Evolutionary conservation across 1,284 basidiomycete species (phyloP), one percentile per base, ranked within the genome.

Genomic region (Athelia sp.): DNA sequence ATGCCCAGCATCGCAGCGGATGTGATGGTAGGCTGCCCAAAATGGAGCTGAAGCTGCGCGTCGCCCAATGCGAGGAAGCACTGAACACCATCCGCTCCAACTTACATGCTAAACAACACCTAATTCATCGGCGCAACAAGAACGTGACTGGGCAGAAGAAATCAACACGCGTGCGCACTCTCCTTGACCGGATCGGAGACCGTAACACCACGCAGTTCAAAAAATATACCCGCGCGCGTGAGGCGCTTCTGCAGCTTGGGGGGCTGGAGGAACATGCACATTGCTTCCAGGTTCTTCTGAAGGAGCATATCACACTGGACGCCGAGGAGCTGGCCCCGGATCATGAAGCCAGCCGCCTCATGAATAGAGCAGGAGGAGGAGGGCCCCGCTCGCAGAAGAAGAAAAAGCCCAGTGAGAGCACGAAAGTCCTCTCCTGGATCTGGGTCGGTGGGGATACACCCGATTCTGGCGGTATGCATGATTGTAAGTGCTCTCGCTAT

Each of bases 71-170:
- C 42, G 10, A 19, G 18, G 42, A 52, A 34, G 29, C 38, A 4
- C 35, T 56, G 9, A 19, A 24, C 24, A 15, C 18, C 13, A 17
- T 54, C 10, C 55, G 53, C 13, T 4, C 13, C 4, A 32, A 36
- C 11, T 46, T 56, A 3, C 53, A 52, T 29, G 43, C 48, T 8
- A 52, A 52, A 34, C 38, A 46, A 13, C 42, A 43, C 29, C 47
- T 56, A 1, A 51, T 54, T 34, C 18, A 17, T 14, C 47, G 32
- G n/a, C 50, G 49, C 3, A 56, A 54, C 38, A 46, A 45, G 8
- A 50, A 58, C 17, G 23, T 52, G 1, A 52, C 52, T 2, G 55
- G 55, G 1, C 53, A 54, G 45, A 21, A 35, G 19, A 31, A 26
- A 22, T 36, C 47, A 11, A 52, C 48, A 2, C 47, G 49, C 9